phyloP scores from a whole-genome alignment of 2,329 filamentous ascomycete genomes.

The Penicillium rolfsii region DNA sequence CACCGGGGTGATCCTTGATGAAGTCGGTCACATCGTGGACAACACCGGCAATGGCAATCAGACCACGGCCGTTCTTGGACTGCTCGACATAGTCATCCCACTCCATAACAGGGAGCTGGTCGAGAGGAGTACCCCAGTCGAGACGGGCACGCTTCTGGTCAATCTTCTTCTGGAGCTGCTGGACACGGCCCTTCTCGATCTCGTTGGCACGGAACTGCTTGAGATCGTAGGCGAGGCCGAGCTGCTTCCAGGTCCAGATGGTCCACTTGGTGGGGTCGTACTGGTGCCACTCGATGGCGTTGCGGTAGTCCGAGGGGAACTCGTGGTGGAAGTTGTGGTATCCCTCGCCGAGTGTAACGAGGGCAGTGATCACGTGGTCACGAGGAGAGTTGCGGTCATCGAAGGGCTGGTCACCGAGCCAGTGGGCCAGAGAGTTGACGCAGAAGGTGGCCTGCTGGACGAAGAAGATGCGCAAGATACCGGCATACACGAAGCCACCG shows the following conservation, averaged over 20 bases:
- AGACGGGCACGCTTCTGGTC: slow-evolving; percentile 81
- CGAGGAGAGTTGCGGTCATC: slow-evolving; percentile 90
- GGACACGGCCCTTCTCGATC: slow-evolving; percentile 87
- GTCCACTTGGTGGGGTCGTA: slow-evolving; percentile 92
- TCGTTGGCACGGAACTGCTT: slow-evolving; percentile 92
- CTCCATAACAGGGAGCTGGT: slow-evolving; percentile 80
- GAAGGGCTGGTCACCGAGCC: slow-evolving; percentile 89
- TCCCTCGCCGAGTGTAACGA: slow-evolving; percentile 83
- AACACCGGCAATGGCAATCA: slow-evolving; percentile 78
- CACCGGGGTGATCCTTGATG: slow-evolving; percentile 88
- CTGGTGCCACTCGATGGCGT: slow-evolving; percentile 87
- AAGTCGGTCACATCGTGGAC: slow-evolving; percentile 84
- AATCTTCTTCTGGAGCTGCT: slow-evolving; percentile 90
- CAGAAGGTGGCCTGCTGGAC: slow-evolving; percentile 93
- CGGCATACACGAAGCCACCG: slow-evolving; percentile 82
- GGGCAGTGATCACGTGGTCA: slow-evolving; percentile 82
- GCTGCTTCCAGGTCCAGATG: slow-evolving; percentile 82
- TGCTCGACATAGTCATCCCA: slow-evolving; percentile 85
- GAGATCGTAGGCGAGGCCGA: slow-evolving; percentile 81
- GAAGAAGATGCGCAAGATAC: slow-evolving; percentile 84
- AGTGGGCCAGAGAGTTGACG: slow-evolving; percentile 88
- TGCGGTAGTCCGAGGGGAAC: slow-evolving; percentile 91
- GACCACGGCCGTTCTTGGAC: slow-evolving; percentile 74
- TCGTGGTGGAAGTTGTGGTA: slow-evolving; percentile 98
- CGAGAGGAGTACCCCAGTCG: slow-evolving; percentile 84